Conservation (phyloP, 140 eudicot species). For the Cichorium intybus region DNA sequence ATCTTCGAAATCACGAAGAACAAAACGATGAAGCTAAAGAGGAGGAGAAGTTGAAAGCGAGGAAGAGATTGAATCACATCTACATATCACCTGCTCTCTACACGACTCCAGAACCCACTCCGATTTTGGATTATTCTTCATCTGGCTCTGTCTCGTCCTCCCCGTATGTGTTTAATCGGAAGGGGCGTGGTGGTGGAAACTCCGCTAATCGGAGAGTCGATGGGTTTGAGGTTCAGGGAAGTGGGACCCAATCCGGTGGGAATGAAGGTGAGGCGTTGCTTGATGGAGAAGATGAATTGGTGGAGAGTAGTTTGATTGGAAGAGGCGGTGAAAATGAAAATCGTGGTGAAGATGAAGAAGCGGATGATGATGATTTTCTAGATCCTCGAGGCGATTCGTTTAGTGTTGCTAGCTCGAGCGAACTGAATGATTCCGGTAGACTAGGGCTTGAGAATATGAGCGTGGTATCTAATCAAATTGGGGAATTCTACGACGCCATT, state of each 20-base stretch:
- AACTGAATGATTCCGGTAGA: slow-evolving; percentile 28
- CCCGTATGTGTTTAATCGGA: slow-evolving; percentile 65
- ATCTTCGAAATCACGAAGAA: not conserved
- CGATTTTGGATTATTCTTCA: slow-evolving; percentile 38
- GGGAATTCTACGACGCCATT: slow-evolving; percentile 71
- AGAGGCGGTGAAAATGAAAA: slow-evolving; percentile 5
- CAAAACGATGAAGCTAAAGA: not conserved
- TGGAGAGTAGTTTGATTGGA: slow-evolving; percentile 11
- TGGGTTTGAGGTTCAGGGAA: slow-evolving; percentile 29
- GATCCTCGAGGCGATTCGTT: slow-evolving; percentile 45
- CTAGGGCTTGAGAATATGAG: slow-evolving; percentile 40
- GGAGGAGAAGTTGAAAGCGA: slow-evolving; percentile 8
- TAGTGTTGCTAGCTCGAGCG: slow-evolving; percentile 45
- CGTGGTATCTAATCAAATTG: slow-evolving; percentile 47
- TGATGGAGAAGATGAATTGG: slow-evolving; percentile 18
- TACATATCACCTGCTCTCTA: slow-evolving; percentile 73
- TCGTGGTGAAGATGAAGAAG: slow-evolving; percentile 19
- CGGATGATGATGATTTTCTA: slow-evolving; percentile 33
- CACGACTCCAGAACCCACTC: slow-evolving; percentile 64
- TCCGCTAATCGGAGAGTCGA: slow-evolving; percentile 24
- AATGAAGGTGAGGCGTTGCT: slow-evolving; percentile 5
- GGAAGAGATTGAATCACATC: slow-evolving; percentile 34
- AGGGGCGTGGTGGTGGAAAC: slow-evolving; percentile 57
- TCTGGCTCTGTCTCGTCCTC: slow-evolving; percentile 54
- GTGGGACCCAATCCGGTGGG: not conserved